Evolutionary conservation across 495 filamentous ascomycete genomes (phyloP).

Genomic region (Trichoderma virens): DNA sequence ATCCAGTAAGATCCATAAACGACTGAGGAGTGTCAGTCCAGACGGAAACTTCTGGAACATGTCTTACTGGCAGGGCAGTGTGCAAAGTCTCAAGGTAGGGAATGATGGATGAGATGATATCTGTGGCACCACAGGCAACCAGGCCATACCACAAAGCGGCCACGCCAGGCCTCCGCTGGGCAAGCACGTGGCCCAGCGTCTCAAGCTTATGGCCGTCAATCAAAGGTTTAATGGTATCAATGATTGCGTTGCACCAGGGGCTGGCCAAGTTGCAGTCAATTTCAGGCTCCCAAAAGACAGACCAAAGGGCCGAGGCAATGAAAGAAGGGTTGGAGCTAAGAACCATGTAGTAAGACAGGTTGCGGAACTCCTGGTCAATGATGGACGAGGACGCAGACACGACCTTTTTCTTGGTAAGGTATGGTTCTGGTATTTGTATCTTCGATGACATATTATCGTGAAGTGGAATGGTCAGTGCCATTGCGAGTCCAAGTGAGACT

Average conservation of each 20-base stretch:
- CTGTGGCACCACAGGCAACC: conserved; percentile 5
- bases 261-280: conserved; percentile 15
- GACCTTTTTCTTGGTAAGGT: background rate
- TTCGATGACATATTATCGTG: background rate
- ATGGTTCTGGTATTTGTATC: background rate
- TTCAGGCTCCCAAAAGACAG: conserved; percentile 17
- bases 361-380: background rate
- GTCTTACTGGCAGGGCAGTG: background rate
- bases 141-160: conserved; percentile 15
- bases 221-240: conserved; percentile 3
- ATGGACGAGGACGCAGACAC: background rate
- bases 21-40: conserved; percentile 15
- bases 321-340: background rate
- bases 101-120: conserved; percentile 6
- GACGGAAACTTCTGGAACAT: conserved; percentile 1
- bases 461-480: background rate
- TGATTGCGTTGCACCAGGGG: conserved; percentile 13
- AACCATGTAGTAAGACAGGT: conserved; percentile 1
- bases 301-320: conserved; percentile 15
- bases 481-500: background rate
- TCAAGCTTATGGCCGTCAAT: background rate
- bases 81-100: conserved; percentile 10
- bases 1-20: conserved; percentile 12
- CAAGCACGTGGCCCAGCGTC: conserved; percentile 14
- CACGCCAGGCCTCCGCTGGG: conserved; percentile 12